Conservation (phyloP, 768 basidiomycete genomes). For the Trametes elegans region DNA sequence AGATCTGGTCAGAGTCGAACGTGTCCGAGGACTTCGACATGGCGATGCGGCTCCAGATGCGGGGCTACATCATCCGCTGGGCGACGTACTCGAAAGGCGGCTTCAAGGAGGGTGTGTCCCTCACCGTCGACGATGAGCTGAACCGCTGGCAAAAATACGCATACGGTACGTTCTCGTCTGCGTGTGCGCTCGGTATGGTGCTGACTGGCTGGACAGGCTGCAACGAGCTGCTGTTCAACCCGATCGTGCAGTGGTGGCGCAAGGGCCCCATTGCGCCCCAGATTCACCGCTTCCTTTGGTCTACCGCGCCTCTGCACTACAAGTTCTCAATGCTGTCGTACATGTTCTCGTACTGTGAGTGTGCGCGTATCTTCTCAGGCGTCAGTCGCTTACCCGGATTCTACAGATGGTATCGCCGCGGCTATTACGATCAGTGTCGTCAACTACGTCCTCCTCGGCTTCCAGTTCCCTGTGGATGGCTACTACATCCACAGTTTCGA, state of each 20-base stretch:
- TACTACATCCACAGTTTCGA: constrained; percentile 81
- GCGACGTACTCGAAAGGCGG: constrained; percentile 81
- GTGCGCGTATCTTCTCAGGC: background rate
- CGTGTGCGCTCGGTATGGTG: background rate
- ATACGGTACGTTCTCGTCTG: constrained; percentile 47
- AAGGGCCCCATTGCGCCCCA: constrained; percentile 80
- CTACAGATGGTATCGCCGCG: constrained; percentile 55
- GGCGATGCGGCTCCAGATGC: constrained; percentile 60
- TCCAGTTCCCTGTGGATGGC: constrained; percentile 67
- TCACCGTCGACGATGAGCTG: constrained; percentile 87
- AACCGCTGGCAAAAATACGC: constrained; percentile 93
- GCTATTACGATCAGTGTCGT: constrained; percentile 63
- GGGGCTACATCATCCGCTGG: constrained; percentile 52
- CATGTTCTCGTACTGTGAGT: constrained; percentile 54
- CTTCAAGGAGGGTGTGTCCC: constrained; percentile 90
- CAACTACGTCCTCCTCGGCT: constrained; percentile 76
- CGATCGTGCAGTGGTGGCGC: constrained; percentile 73
- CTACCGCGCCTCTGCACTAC: constrained; percentile 47
- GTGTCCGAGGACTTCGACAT: constrained; percentile 73
- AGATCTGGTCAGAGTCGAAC: constrained; percentile 66
- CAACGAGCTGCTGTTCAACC: constrained; percentile 76
- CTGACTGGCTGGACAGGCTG: constrained; percentile 41
- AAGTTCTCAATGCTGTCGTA: constrained; percentile 55
- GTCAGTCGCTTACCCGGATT: background rate
- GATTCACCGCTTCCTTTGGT: constrained; percentile 77